Evolutionary conservation across 768 basidiomycete species (phyloP), one percentile per base, ranked within the genome.

Genomic region (Pleurotus sapidus): DNA sequence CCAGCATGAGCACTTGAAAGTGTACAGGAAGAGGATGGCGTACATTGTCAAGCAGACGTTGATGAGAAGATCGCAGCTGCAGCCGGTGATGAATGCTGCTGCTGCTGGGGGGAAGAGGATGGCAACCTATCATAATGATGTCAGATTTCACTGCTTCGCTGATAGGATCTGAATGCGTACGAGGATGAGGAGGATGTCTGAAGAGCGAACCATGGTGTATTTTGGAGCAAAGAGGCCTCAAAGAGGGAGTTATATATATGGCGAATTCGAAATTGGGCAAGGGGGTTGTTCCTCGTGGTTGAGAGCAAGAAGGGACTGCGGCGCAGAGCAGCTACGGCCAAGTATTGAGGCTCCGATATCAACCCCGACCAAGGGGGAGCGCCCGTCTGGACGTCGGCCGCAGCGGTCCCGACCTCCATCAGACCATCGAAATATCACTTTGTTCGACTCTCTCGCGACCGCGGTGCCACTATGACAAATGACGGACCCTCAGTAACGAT

Each of bases 81-180:
- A 95, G 30, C 93, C 93, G 0, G 89, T 82, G 57, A 94, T 68
- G 64, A 93, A 85, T 2, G 74, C 85, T 0, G 84, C 90, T 0
- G 90, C 89, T 0, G 91, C 91, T 4, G 91, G 89, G 7, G 91
- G 91, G 68, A 92, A 91, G 51, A 92, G 64, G 64, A 92, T 89
- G 8, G 89, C 84, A 56, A 91, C 83, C 89, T 91, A 58, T 9
- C 14, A 43, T n/a, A 49, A 30, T 56, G 46, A 58, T 58, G 17
- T 9, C 24, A 20, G 42, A 8, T 18, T 14, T 18, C 34, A 46
- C 6, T 18, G 6, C 5, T 11, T 25, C 8, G 39, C n/a, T 3
- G 17, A 23, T 3, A 1, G 45, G 38, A 49, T 20, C 38, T 25
- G 34, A 15, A 2, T 42, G 77, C 84, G 56, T 63, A 89, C 90